Base-by-base conservation (phyloP, 768 basidiomycete species). In the Boletus rufocinnamomeus region DNA sequence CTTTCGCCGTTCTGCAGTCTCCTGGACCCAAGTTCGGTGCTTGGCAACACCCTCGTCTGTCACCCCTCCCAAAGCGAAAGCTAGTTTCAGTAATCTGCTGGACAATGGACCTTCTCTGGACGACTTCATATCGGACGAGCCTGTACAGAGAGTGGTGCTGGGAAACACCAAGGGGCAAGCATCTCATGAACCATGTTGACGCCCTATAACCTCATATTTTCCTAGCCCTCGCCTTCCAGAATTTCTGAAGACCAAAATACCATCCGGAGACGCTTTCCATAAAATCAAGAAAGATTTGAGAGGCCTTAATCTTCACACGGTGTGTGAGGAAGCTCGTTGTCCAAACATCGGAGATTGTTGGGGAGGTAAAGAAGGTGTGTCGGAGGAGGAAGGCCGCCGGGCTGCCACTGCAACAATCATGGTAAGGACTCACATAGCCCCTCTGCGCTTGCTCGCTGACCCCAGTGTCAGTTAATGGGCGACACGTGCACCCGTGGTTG, bases 321-420 rank as follows among this genome's bases (percentile, higher is more conserved):
- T 99, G 2, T 99, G 97, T 68, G 97, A 99, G 74, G 97, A 99
- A 72, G 97, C 97, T 37, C 83, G 95, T 61, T 99, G 97, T 79
- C 97, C 97, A 0, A 99, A 99, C 68, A 98, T 99, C 56, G 97
- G 96, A n/a, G 96, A 98, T 69, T 99, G 97, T 68, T 99, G 97
- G 97, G 94, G 97, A 43, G 95, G 95, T 10, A 87, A 86, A 66
- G 79, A 83, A 34, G 83, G 80, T 49, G 79, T 73, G 43, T 84
- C 82, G 8, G 85, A 87, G 52, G 83, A 82, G 57, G 89, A 91
- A 55, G 88, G 85, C 32, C 86, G 88, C 63, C 86, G 85, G 58
- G 83, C 84, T 50, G 97, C 97, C 25, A 99, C 97, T 8, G 97
- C 97, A 13, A 99, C 97, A 3, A 99, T 99, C 72, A 98, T 99